Evolutionary conservation across 306 rosid genomes (phyloP), one percentile per base, ranked within the genome.

Genomic region (Quercus wislizeni): DNA sequence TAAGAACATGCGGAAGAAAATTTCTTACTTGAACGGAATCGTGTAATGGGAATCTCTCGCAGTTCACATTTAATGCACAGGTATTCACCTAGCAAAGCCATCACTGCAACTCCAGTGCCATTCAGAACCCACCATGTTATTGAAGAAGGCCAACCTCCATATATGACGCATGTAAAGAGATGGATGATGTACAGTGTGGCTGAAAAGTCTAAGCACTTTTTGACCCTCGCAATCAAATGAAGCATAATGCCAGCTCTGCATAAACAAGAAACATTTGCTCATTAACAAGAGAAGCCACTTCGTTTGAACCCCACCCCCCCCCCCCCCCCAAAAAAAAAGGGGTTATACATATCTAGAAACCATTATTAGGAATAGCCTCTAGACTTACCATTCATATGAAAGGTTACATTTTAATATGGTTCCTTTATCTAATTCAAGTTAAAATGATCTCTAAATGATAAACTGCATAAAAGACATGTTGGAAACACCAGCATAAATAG

Each of bases 111-210:
- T 85, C 98, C 99, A 78, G 94, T 88, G 82, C 90, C 98, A 85
- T 91, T 88, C 81, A 93, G 96, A 80, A 91, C 77, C 99, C 99
- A 96, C 99, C 99, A 93, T n/a, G 98, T 87, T 75, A 89, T 76
- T 68, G 99, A 89, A 59, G 97, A 89, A 72, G 99, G 99, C 99
- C 97, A 96, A 61, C 99, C 99, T 73, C 99, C 99, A 73, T 96
- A 96, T 41, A 79, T 55, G 52, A 93, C 85, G 88, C 96, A 93
- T 75, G 91, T 81, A 79, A 88, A 87, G 57, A 96, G 93, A 92
- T 96, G 99, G 74, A 93, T 31, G 35, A 96, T 86, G 83, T 78
- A 96, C 71, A 93, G 55, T 23, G 98, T 96, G 71, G 92, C 96
- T 55, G 99, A 87, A 90, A 91, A 93, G 85, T 96, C 99, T 86